A percentile compares a stretch with the other conserved stretches of the same genome.
Evolutionary conservation across 2,329 filamentous ascomycete genomes (phyloP).

Genomic region (Paecilomyces niveus): DNA sequence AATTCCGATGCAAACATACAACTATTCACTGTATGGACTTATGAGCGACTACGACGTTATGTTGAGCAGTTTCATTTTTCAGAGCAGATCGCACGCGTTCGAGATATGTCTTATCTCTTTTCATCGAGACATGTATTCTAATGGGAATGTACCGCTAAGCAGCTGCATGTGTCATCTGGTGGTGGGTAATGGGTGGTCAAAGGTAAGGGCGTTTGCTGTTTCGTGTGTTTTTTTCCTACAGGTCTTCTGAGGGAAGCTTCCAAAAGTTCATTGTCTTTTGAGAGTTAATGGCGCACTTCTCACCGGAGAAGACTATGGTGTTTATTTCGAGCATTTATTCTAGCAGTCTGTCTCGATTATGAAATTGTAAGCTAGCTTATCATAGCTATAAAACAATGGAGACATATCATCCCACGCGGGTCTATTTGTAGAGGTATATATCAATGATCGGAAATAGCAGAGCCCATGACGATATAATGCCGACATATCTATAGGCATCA

Average conservation of each 20-base stretch:
- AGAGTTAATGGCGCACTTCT: neutral
- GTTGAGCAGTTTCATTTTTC: neutral
- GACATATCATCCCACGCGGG: neutral
- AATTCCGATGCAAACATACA: neutral
- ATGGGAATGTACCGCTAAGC: neutral
- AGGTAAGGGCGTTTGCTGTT: neutral
- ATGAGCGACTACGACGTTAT: neutral
- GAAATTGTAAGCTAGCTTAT: neutral
- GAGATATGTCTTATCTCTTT: neutral
- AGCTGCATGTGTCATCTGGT: neutral
- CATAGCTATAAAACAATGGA: neutral
- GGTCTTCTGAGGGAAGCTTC: neutral
- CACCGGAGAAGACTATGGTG: neutral
- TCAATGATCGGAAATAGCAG: neutral
- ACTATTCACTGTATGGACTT: neutral
- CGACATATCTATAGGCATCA: neutral
- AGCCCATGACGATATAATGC: neutral
- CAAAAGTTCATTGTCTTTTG: neutral
- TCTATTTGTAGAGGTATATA: neutral
- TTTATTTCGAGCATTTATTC: neutral
- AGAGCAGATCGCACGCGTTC: neutral
- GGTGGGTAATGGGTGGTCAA: neutral
- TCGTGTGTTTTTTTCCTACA: neutral
- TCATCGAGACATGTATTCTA: neutral
- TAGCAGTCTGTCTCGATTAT: neutral